A percentile compares a stretch with the other conserved stretches of the same genome.
Evolutionary conservation across 2,329 filamentous ascomycete genomes (phyloP).

Genomic region (Calonectria hongkongensis): DNA sequence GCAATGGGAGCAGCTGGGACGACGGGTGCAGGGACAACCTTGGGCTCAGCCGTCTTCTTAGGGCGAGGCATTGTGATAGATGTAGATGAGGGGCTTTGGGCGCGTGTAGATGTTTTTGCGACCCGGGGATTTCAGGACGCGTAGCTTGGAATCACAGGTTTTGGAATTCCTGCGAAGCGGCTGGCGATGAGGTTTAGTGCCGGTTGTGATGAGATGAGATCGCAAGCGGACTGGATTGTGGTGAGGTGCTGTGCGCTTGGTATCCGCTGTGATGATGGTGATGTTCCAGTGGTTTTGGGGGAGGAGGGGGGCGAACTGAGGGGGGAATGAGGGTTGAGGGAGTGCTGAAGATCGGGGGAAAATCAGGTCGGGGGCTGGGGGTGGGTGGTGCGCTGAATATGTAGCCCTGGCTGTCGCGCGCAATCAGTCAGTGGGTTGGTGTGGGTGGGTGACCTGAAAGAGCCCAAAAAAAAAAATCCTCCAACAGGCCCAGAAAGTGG

Average conservation of each 20-base stretch:
- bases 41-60: slow-evolving; percentile 65
- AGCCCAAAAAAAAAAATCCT: slow-evolving; percentile 43
- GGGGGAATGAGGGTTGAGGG: slow-evolving; percentile 54
- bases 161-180: slow-evolving; percentile 16
- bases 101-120: slow-evolving; percentile 25
- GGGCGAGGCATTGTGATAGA: slow-evolving; percentile 65
- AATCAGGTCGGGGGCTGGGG: slow-evolving; percentile 56
- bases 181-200: slow-evolving; percentile 14
- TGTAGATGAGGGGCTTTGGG: slow-evolving; percentile 30
- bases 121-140: slow-evolving; percentile 29
- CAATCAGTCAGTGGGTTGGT: slow-evolving; percentile 56
- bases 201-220: slow-evolving; percentile 29
- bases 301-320: slow-evolving; percentile 50
- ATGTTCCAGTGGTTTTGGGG: slow-evolving; percentile 55
- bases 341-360: slow-evolving; percentile 57
- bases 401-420: slow-evolving; percentile 57
- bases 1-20: slow-evolving; percentile 51
- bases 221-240: slow-evolving; percentile 43
- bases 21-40: slow-evolving; percentile 56
- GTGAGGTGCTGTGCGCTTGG: slow-evolving; percentile 47
- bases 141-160: slow-evolving; percentile 24
- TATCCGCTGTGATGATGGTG: slow-evolving; percentile 48
- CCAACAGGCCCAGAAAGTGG: slow-evolving; percentile 34
- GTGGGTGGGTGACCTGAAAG: slow-evolving; percentile 42
- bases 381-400: slow-evolving; percentile 61